A percentile compares a stretch with the other conserved stretches of the same genome.
These are phyloP conservation scores for Coprinopsis marcescibilis DNA, from an alignment of 768 basidiomycete genomes.

Conservation along the genomic window DNA sequence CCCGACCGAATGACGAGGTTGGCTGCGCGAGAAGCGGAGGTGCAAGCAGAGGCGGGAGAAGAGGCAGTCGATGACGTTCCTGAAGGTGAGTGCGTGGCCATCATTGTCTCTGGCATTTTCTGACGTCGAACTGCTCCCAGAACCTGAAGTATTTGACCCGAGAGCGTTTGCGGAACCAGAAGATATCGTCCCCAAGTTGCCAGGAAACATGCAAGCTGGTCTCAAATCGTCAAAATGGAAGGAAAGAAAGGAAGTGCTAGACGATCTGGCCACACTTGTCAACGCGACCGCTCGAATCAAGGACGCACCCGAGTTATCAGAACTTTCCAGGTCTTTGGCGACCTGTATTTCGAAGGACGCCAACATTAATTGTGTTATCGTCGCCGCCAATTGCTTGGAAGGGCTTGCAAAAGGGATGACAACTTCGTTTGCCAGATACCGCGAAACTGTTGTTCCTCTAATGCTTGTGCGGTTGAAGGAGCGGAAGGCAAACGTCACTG, in stretches of 20 bases:
- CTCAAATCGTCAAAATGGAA: slow-evolving; percentile 97
- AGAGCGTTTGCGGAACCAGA: slow-evolving; percentile 76
- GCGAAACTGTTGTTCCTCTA: slow-evolving; percentile 63
- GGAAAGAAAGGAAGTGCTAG: slow-evolving; percentile 87
- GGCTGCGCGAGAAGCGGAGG: slow-evolving; percentile 68
- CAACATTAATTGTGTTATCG: slow-evolving; percentile 92
- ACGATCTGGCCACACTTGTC: slow-evolving; percentile 71
- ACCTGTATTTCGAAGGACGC: slow-evolving; percentile 81
- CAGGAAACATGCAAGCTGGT: slow-evolving; percentile 63
- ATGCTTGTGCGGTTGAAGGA: slow-evolving; percentile 92
- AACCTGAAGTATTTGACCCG: slow-evolving; percentile 62
- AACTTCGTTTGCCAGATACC: slow-evolving; percentile 65
- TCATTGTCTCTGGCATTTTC: slow-evolving; percentile 4
- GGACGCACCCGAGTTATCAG: slow-evolving; percentile 72
- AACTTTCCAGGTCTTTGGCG: slow-evolving; percentile 72
- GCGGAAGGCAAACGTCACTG: slow-evolving; percentile 85
- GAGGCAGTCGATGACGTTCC: slow-evolving; percentile 33
- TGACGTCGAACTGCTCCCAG: slow-evolving; percentile 23
- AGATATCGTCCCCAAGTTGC: slow-evolving; percentile 71
- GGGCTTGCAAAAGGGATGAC: slow-evolving; percentile 80
- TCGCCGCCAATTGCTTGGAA: slow-evolving; percentile 81
- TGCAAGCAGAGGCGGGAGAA: slow-evolving; percentile 30
- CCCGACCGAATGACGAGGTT: slow-evolving; percentile 74
- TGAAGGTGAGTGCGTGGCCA: slow-evolving; percentile 36
- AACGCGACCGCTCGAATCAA: slow-evolving; percentile 69